Evolutionary conservation across 352 stramenopile species (phyloP).

Genomic region (Globisporangium perplexum): DNA sequence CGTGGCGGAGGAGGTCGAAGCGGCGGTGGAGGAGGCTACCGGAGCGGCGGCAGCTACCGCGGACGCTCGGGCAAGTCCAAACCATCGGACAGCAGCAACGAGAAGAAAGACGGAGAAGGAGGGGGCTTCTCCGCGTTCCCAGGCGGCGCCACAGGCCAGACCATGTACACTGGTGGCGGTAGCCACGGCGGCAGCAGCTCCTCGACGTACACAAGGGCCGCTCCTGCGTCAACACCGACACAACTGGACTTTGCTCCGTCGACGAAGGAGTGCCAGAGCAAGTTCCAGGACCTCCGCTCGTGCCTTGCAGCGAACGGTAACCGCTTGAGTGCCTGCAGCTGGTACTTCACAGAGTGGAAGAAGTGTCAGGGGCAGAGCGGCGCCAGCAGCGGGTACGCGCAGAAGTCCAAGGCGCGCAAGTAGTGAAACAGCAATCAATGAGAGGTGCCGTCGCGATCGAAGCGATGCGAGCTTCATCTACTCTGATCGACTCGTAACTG

Average conservation of each 20-base stretch:
- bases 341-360: conserved; percentile 1
- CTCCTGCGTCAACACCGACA: not conserved
- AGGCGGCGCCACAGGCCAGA: not conserved
- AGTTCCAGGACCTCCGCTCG: conserved; percentile 2
- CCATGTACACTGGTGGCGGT: not conserved
- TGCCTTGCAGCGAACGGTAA: not conserved
- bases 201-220: not conserved
- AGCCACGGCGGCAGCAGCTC: too few relatives aligned
- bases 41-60: not conserved
- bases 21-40: conserved; percentile 1
- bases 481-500: too few relatives aligned
- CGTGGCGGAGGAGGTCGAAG: conserved; percentile 1
- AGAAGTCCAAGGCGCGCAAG: not conserved
- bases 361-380: conserved; percentile 4
- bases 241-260: not conserved
- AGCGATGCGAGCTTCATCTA: too few relatives aligned
- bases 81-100: not conserved
- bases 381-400: not conserved
- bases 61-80: not conserved
- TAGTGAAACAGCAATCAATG: not conserved
- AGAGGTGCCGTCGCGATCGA: not conserved
- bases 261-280: not conserved
- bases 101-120: not conserved
- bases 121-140: not conserved
- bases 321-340: not conserved